Conservation (phyloP, 2,329 filamentous ascomycete species). For the Tolypocladium paradoxum region DNA sequence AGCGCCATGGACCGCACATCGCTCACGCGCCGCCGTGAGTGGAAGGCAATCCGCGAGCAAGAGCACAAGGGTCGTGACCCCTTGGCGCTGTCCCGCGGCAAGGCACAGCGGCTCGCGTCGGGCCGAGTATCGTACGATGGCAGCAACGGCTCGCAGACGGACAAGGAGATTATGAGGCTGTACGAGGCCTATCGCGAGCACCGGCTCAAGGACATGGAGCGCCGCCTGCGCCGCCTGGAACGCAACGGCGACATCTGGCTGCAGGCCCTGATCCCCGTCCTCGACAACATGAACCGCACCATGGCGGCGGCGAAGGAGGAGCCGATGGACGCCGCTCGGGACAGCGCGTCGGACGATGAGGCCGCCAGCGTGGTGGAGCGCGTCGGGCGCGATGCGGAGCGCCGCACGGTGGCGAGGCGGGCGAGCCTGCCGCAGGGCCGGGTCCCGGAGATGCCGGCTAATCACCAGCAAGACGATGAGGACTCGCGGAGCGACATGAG, state of each 20-base stretch:
- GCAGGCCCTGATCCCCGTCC: slow-evolving; percentile 30
- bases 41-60: slow-evolving; percentile 18
- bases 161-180: slow-evolving; percentile 24
- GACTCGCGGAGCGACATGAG: slow-evolving; percentile 16
- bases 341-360: slow-evolving; percentile 23
- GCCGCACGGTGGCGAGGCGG: slow-evolving; percentile 11
- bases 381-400: slow-evolving; percentile 3
- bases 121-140: slow-evolving; percentile 13
- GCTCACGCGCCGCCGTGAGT: slow-evolving; percentile 21
- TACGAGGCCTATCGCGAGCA: slow-evolving; percentile 31
- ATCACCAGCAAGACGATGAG: slow-evolving; percentile 3
- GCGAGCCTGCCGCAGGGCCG: slow-evolving; percentile 17
- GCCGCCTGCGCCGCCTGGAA: slow-evolving; percentile 34
- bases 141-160: slow-evolving; percentile 9
- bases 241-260: slow-evolving; percentile 35
- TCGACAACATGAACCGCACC: slow-evolving; percentile 31
- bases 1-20: slow-evolving; percentile 16
- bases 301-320: slow-evolving; percentile 14
- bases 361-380: slow-evolving; percentile 4
- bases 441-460: slow-evolving; percentile 18
- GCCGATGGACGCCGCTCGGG: slow-evolving; percentile 9
- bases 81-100: slow-evolving; percentile 9
- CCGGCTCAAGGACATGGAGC: slow-evolving; percentile 35
- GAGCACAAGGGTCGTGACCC: slow-evolving; percentile 14
- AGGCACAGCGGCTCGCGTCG: slow-evolving; percentile 9